A percentile compares a stretch with the other conserved stretches of the same genome.
Evolutionary conservation across 257 asterid genomes (phyloP).

Genomic region (Solanum medicagineum): DNA sequence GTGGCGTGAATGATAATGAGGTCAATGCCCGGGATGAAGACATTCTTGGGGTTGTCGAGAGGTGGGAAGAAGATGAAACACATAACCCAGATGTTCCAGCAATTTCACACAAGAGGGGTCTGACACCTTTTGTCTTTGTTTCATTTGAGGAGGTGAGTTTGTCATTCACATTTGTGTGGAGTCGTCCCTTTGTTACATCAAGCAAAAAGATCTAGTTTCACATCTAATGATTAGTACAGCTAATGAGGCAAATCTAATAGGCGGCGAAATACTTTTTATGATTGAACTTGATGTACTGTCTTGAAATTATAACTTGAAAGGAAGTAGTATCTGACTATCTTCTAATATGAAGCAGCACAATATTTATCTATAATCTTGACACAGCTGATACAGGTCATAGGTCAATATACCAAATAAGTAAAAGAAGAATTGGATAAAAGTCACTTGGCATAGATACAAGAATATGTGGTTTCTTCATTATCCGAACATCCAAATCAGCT

Average conservation of each 20-base stretch:
- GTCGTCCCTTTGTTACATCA: not conserved
- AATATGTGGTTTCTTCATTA: not conserved
- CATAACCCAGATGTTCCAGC: slow-evolving; percentile 94
- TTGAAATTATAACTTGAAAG: not conserved
- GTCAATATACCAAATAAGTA: not conserved
- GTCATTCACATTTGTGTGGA: not conserved
- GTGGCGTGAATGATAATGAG: slow-evolving; percentile 71
- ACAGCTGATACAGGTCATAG: not conserved
- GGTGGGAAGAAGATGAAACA: slow-evolving; percentile 90
- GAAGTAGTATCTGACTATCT: not conserved
- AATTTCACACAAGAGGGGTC: slow-evolving; percentile 70
- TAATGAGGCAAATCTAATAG: not conserved
- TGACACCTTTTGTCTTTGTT: slow-evolving; percentile 82
- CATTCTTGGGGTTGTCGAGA: slow-evolving; percentile 77
- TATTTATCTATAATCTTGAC: not conserved
- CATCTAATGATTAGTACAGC: not conserved
- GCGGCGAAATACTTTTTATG: not conserved
- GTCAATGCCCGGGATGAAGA: slow-evolving; percentile 51
- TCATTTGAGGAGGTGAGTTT: slow-evolving; percentile 84
- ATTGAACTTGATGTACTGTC: not conserved
- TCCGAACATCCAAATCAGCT: not conserved
- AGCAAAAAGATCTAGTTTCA: not conserved
- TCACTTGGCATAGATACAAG: not conserved
- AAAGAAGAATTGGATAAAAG: not conserved
- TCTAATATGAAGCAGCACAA: not conserved